Base-by-base conservation (phyloP, 495 filamentous ascomycete species). In the Sporormia fimetaria region DNA sequence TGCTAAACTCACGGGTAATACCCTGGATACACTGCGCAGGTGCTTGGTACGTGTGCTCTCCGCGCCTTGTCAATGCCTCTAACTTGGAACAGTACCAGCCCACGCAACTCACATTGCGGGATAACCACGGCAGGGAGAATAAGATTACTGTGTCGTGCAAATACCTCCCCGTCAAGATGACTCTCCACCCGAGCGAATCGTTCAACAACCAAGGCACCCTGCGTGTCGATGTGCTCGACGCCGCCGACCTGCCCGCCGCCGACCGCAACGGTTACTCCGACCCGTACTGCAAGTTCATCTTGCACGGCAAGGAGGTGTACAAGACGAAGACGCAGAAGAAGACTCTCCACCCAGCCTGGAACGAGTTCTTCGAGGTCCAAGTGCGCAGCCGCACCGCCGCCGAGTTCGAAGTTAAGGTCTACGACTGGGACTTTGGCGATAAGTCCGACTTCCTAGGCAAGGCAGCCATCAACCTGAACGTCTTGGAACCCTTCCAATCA, bases 181-280 rank as follows among this genome's bases (percentile, higher is more conserved):
- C 72, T 39, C 81, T 99, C 38, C 86, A 96, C 55, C 85, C 88
- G 2, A 81, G 71, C 50, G 90, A 99, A 63, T 92, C 83, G 59
- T 94, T 96, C 68, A 96, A 93, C 72, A 99, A 99, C 63, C 87
- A 90, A 78, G 90, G 90, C 40, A 83, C 73, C 36, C 74, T 99
- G 21, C 80, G 84, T 7, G 81, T 96, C 32, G 85, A 95, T 47
- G 68, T 96, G n/a, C 63, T 94, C 33, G 84, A 93, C 57, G 90
- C 81, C 15, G 69, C 76, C 18, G 78, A 95, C 47, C 75, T 99
- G 15, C 90, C 90, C 6, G 73, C 88, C 8, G 87, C 85, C 33
- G 90, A 99, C 56, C 79, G 87, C 21, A 99, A 96, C 57, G 90
- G 90, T 27, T 93, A 78, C 69, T 93, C 84, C 55, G 90, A 99